Evolutionary conservation across 495 filamentous ascomycete species (phyloP).

Genomic region (Coniosporium apollinis): DNA sequence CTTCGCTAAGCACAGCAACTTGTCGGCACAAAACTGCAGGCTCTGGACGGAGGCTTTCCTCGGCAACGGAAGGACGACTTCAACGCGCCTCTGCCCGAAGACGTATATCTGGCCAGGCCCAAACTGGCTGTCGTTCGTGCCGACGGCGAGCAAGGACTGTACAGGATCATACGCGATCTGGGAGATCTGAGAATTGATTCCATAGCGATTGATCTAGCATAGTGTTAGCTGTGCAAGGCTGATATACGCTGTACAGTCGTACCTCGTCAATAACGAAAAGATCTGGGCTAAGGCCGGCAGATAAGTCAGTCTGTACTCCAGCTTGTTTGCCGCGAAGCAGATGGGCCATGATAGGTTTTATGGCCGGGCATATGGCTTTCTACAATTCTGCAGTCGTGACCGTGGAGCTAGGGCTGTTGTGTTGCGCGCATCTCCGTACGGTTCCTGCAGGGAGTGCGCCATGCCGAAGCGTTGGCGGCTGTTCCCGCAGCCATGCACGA

Average conservation of each 20-base stretch:
- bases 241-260: slow-evolving; percentile 16
- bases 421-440: no score
- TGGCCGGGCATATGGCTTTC: no score
- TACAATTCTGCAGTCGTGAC: no score
- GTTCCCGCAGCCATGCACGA: no score
- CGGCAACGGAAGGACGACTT: slow-evolving; percentile 46
- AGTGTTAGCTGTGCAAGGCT: no score
- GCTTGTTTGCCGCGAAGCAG: slow-evolving; percentile 86
- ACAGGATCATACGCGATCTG: slow-evolving; percentile 78
- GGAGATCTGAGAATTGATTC: slow-evolving; percentile 71
- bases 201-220: slow-evolving; percentile 54
- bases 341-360: no score
- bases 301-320: slow-evolving; percentile 80
- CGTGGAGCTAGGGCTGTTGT: no score
- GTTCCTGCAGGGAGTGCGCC: no score
- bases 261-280: slow-evolving; percentile 72
- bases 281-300: slow-evolving; percentile 54
- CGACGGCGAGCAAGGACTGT: slow-evolving; percentile 86
- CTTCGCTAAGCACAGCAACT: slow-evolving; percentile 60
- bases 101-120: slow-evolving; percentile 74
- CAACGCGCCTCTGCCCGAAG: slow-evolving; percentile 70
- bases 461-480: no score
- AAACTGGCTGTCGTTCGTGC: slow-evolving; percentile 61
- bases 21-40: slow-evolving; percentile 61
- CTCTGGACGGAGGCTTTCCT: slow-evolving; percentile 50